Percentiles rank a stretch among this genome's conserved stretches.
phyloP scores from a whole-genome alignment of 805 yeast species.

The Yarrowia sp. region DNA sequence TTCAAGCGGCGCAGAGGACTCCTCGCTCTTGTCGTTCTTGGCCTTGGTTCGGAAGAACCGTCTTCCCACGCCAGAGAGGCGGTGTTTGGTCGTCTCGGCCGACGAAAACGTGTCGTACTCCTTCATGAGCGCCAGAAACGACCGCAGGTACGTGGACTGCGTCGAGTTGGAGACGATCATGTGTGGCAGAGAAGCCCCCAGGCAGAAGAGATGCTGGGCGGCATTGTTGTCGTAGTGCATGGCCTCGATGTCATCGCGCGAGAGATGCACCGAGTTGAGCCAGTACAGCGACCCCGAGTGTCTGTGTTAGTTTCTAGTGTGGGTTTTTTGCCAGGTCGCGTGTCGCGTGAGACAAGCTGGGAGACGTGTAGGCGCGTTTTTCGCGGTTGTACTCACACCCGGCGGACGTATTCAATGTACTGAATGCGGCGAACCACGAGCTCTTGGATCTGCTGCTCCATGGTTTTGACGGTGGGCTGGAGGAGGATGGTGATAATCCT shows the following conservation, averaged over 20 bases:
- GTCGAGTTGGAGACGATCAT: slow-evolving; percentile 24
- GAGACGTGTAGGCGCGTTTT: no score
- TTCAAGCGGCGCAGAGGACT: slow-evolving; percentile 27
- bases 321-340: neutral
- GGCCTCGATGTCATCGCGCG: slow-evolving; percentile 29
- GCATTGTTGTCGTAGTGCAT: slow-evolving; percentile 28
- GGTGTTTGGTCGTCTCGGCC: slow-evolving; percentile 28
- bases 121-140: slow-evolving; percentile 30
- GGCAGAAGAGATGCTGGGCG: slow-evolving; percentile 31
- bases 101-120: slow-evolving; percentile 31
- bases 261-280: slow-evolving; percentile 31
- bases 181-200: slow-evolving; percentile 32
- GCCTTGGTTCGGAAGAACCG: slow-evolving; percentile 31
- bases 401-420: slow-evolving; percentile 31
- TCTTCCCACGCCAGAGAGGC: slow-evolving; percentile 32
- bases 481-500: neutral
- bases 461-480: slow-evolving; percentile 21
- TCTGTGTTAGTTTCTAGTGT: neutral
- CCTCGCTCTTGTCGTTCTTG: slow-evolving; percentile 29
- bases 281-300: slow-evolving; percentile 31
- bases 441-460: slow-evolving; percentile 30
- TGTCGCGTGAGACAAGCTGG: slow-evolving; percentile 8
- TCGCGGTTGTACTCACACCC: slow-evolving; percentile 31
- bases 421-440: slow-evolving; percentile 31
- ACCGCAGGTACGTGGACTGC: slow-evolving; percentile 29